Base-by-base conservation (phyloP, 139 green algal species). In the Auxenochlorella pyrenoidosa region DNA sequence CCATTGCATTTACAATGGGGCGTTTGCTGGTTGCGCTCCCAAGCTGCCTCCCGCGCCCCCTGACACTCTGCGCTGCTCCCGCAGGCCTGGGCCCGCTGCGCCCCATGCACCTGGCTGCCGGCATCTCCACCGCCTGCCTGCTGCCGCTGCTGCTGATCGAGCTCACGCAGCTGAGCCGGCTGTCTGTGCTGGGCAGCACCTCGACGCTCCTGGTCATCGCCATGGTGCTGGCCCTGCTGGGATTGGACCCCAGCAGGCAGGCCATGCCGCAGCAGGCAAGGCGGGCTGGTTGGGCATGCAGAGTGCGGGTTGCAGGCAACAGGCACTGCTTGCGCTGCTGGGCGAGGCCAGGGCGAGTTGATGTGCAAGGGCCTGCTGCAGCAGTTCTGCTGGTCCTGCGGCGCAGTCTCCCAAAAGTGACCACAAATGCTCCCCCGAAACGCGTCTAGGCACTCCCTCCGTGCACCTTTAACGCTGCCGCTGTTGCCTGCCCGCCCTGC, bases 171-270 rank as follows among this genome's bases (percentile, higher is more conserved):
- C 84, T 95, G 36, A 72, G 79, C 34, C 73, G 58, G n/a, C 89
- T 94, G 32, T 82, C 80, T 0, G 43, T 82, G 76, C 26, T 90
- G 73, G 90, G 89, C 79, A 89, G 54, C 82, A 30, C 83, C 21
- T 75, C 66, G 71, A 93, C 65, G 5, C 65, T 79, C 19, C 16
- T 91, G 15, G 89, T 95, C 28, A 86, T 79, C 1, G 5, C 82
- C 36, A 79, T 87, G 24, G 87, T 92, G 63, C 40, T 90, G 22
- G 54, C 44, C 21, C 51, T 88, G 36, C 66, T 90, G 60, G 75
- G 51, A 0, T 24, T 91, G 66, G 90, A 94, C 83, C 86, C 88
- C 21, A 38, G 66, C 4, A 82, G 86, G 32, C 3, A 66, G 12
- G 47, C 41, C 18, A 85, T 92, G 84, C 85, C 89, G 26, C 73